These are phyloP conservation scores for Penicillium rolfsii DNA, from an alignment of 2,329 filamentous ascomycete genomes.

Conservation along the genomic window DNA sequence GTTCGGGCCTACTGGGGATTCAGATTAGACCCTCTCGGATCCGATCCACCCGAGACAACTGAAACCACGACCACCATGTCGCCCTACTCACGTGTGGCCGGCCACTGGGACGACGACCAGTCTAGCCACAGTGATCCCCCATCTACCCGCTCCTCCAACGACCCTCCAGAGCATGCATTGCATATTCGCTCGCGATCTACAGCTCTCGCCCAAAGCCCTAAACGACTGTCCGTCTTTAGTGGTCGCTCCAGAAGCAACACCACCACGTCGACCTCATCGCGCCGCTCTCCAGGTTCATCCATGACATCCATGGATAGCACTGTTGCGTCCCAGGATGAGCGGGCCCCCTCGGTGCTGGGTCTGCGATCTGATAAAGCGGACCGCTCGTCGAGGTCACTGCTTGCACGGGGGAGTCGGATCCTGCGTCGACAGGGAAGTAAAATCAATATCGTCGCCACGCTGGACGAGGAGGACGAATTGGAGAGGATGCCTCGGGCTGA, in stretches of 20 bases:
- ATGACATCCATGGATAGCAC: constrained; percentile 44
- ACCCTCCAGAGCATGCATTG: constrained; percentile 38
- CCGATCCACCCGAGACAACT: background rate
- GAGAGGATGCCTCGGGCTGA: constrained; percentile 39
- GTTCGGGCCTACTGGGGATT: background rate
- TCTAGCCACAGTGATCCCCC: constrained; percentile 32
- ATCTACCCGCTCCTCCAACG: constrained; percentile 38
- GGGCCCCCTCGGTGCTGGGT: constrained; percentile 33
- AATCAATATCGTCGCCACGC: constrained; percentile 47
- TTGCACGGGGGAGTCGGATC: constrained; percentile 52
- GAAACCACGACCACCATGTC: constrained; percentile 7
- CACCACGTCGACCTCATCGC: constrained; percentile 55
- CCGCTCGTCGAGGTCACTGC: constrained; percentile 44
- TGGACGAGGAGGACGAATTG: constrained; percentile 47
- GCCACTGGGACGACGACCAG: constrained; percentile 31
- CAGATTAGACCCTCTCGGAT: background rate
- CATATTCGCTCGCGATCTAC: constrained; percentile 43
- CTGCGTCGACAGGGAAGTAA: constrained; percentile 53
- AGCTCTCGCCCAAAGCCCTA: constrained; percentile 43
- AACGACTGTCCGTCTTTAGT: constrained; percentile 45
- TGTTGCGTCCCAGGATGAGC: constrained; percentile 39
- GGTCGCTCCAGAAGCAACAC: constrained; percentile 49
- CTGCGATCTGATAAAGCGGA: constrained; percentile 40
- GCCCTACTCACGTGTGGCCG: constrained; percentile 9
- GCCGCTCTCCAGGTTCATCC: constrained; percentile 51